Base-by-base conservation (phyloP, 1,284 basidiomycete species). In the Rhodotorula sp. region DNA sequence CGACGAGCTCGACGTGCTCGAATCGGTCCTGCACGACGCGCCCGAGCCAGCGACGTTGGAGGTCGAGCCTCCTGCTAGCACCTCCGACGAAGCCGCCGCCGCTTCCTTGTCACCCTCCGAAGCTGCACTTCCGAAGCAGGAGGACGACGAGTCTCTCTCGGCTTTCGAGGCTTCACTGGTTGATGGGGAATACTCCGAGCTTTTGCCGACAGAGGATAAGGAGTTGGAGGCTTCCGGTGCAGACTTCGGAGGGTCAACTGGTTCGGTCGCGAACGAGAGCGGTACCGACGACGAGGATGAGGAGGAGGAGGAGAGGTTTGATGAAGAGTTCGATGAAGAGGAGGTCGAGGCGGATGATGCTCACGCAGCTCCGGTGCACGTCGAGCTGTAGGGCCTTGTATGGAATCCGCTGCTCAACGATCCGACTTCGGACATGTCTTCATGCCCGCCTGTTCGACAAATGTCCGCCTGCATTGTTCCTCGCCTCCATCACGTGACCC, bases 81-180 rank as follows among this genome's bases (percentile, higher is more conserved):
- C 31, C 21, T 2, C 31, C 21, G 6, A 50, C 28, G 5, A 61
- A 2, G 31, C 21, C n/a, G 56, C 47, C 16, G 2, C 10, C 31
- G 23, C 48, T 5, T 6, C 5, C 31, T 28, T 23, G 28, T 23
- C n/a, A 23, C 23, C 10, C 34, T 3, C n/a, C 26, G 23, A 45
- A 15, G 14, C 19, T 14, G 19, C 5, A 14, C 7, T 15, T 8
- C n/a, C 23, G 45, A 48, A 54, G n/a, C 1, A 47, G 34, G 59
- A 60, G 34, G 59, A 60, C 3, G 61, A 19, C n/a, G 63, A 64
- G 21, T 69, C 68, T 43, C 59, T 65, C 38, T 52, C n/a, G 7
- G 18, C 62, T 26, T 69, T 38, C 52, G 63, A 63, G 1, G 59
- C 60, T 14, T 15, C 58, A 5, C 56, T 55, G 6, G 31, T 69